phyloP scores from a whole-genome alignment of 2,329 filamentous ascomycete genomes.

The Aschersonia sp. region DNA sequence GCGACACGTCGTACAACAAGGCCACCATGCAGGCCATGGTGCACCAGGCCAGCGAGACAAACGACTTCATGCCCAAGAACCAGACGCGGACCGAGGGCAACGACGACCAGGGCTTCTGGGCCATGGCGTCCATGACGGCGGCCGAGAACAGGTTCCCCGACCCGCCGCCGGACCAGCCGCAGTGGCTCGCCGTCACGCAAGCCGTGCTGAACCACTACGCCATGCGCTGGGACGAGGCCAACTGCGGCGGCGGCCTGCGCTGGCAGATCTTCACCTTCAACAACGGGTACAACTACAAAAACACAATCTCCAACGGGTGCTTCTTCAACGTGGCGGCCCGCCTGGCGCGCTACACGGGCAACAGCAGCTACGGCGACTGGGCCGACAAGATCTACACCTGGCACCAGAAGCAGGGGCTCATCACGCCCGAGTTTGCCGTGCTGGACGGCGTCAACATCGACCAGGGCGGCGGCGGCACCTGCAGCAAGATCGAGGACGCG shows the following conservation, averaged over 20 bases:
- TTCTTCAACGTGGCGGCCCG: constrained; percentile 40
- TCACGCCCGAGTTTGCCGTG: constrained; percentile 41
- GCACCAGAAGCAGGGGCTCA: constrained; percentile 30
- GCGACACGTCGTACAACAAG: constrained; percentile 48
- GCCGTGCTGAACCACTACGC: constrained; percentile 69
- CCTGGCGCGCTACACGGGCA: constrained; percentile 44
- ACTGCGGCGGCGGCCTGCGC: constrained; percentile 55
- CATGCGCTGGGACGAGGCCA: constrained; percentile 47
- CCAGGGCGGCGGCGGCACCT: constrained; percentile 23
- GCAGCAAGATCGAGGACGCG: constrained; percentile 32
- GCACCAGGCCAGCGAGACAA: constrained; percentile 43
- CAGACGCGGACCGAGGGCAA: constrained; percentile 48
- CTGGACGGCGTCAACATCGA: constrained; percentile 39
- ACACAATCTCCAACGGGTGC: constrained; percentile 27
- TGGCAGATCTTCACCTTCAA: constrained; percentile 70
- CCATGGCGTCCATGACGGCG: constrained; percentile 61
- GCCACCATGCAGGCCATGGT: constrained; percentile 42
- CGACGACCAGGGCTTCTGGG: constrained; percentile 75
- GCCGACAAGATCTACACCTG: constrained; percentile 43
- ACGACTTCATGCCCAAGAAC: constrained; percentile 50
- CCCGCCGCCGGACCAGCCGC: constrained; percentile 43
- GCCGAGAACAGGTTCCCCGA: constrained; percentile 64
- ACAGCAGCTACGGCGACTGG: constrained; percentile 39
- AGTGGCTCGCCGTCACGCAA: constrained; percentile 64
- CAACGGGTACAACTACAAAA: constrained; percentile 42